These are phyloP conservation scores for Funneliformis mosseae DNA, from an alignment of 192 early-diverging fungal species.

Conservation along the genomic window DNA sequence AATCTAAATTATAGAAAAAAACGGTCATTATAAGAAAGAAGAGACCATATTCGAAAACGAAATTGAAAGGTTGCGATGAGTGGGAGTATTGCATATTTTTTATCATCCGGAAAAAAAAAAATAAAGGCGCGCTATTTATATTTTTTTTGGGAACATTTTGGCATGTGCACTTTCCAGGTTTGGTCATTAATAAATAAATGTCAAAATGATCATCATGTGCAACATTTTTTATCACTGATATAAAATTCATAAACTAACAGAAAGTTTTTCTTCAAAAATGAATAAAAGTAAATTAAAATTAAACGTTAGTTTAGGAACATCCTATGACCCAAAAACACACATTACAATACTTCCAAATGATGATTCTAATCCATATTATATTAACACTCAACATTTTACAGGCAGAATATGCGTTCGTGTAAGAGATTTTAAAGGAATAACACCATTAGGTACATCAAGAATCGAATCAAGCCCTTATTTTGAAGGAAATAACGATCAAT, in stretches of 20 bases:
- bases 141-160: neutral
- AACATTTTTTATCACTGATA: too few relatives aligned
- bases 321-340: conserved; percentile 40
- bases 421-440: conserved; percentile 61
- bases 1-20: neutral
- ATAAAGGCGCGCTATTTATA: neutral
- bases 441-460: conserved; percentile 43
- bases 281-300: conserved; percentile 33
- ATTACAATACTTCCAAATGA: conserved; percentile 58
- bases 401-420: conserved; percentile 71
- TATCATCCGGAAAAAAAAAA: neutral
- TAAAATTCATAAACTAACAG: too few relatives aligned
- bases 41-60: neutral
- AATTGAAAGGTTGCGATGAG: neutral
- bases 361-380: conserved; percentile 60
- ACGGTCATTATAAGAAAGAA: neutral
- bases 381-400: conserved; percentile 66
- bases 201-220: too few relatives aligned
- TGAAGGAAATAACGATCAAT: conserved; percentile 58
- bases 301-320: conserved; percentile 43
- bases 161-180: neutral
- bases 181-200: too few relatives aligned
- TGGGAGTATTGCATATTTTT: neutral
- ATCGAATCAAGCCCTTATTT: conserved; percentile 50
- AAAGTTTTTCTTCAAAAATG: neutral